phyloP scores from a whole-genome alignment of 352 stramenopile species.

The Phytophthora macrochlamydospora region DNA sequence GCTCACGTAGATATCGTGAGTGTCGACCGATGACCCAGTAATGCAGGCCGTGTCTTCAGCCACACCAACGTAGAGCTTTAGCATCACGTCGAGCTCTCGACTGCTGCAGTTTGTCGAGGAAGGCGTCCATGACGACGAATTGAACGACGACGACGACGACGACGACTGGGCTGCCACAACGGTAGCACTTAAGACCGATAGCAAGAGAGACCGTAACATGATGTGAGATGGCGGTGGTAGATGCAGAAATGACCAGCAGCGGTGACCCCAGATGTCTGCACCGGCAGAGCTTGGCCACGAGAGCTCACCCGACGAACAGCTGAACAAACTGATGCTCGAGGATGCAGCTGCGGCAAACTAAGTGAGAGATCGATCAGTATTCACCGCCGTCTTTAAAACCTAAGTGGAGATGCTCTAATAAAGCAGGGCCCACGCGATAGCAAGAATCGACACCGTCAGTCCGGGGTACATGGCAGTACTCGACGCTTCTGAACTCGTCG shows the following conservation, averaged over 20 bases:
- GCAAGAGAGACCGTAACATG: too few species aligned
- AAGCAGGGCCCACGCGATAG: not conserved
- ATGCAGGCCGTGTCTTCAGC: conserved; percentile 9
- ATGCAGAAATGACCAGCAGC: not conserved
- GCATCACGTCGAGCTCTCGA: conserved; percentile 11
- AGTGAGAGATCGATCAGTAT: too few species aligned
- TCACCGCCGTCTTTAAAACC: too few species aligned
- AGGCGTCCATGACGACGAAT: conserved; percentile 6
- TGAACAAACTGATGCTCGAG: not conserved
- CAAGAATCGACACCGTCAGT: not conserved
- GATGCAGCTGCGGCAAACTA: not conserved
- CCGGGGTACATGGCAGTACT: not conserved
- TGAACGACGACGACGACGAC: not conserved
- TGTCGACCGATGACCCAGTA: conserved; percentile 13
- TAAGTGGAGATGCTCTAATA: not conserved
- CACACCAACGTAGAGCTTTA: conserved; percentile 14
- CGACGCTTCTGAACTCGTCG: not conserved
- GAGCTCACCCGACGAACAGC: not conserved
- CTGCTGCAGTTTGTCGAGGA: conserved; percentile 8
- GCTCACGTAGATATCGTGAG: conserved; percentile 7
- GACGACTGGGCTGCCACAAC: not conserved
- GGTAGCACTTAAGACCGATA: too few species aligned
- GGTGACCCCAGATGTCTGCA: conserved; percentile 6
- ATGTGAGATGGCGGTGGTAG: too few species aligned
- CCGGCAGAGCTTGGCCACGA: conserved; percentile 10